Evolutionary conservation across 768 basidiomycete species (phyloP).

Genomic region (Crepidotus variabilis): DNA sequence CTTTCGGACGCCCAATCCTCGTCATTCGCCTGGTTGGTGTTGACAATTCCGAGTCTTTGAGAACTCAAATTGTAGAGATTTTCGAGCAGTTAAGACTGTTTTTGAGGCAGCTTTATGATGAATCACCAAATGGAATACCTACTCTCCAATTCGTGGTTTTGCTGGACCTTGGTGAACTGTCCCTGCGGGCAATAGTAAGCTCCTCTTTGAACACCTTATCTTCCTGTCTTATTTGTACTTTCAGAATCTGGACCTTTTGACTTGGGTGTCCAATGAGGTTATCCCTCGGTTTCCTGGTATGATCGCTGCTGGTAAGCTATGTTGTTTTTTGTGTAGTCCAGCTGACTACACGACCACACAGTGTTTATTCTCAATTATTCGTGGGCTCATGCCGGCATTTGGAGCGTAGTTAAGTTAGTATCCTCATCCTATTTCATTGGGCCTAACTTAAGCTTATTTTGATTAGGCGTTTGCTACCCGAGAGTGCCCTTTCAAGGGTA

Average conservation of each 20-base stretch:
- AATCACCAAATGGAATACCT: conserved; percentile 25
- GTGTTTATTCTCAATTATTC: conserved; percentile 74
- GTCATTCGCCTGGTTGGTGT: conserved; percentile 45
- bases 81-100: conserved; percentile 58
- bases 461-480: conserved; percentile 57
- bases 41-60: conserved; percentile 33
- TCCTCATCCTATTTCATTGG: conserved; percentile 7
- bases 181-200: conserved; percentile 56
- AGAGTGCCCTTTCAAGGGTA: conserved; percentile 54
- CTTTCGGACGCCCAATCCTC: conserved; percentile 63
- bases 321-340: neutral
- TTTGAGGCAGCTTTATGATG: conserved; percentile 45
- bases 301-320: conserved; percentile 60
- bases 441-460: conserved; percentile 5
- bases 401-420: conserved; percentile 62
- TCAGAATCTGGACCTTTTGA: conserved; percentile 58
- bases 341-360: conserved; percentile 17
- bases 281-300: conserved; percentile 73
- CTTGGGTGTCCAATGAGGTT: conserved; percentile 63
- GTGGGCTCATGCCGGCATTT: conserved; percentile 68
- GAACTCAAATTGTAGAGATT: conserved; percentile 37
- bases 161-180: conserved; percentile 57
- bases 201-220: conserved; percentile 2
- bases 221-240: conserved; percentile 4
- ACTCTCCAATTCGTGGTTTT: conserved; percentile 65